Evolutionary conservation across 305 asterid species (phyloP).

Genomic region (Coffea humblotiana): DNA sequence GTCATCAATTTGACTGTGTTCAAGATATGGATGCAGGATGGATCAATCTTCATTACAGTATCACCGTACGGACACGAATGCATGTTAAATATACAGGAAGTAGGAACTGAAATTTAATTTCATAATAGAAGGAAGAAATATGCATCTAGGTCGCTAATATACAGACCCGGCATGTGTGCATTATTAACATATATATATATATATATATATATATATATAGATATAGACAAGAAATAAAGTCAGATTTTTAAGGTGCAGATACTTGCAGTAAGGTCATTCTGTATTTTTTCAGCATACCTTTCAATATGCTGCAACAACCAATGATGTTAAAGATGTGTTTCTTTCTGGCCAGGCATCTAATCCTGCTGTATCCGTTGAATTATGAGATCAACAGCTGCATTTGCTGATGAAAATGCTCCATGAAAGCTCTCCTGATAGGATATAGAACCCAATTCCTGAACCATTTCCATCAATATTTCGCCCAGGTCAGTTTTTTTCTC

Average conservation of each 20-base stretch:
- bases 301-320: neutral
- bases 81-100: too few species aligned
- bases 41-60: too few species aligned
- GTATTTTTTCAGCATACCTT: neutral
- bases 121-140: too few species aligned
- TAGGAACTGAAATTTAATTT: too few species aligned
- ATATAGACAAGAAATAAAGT: neutral
- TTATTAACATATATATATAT: too few species aligned
- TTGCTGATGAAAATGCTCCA: constrained; percentile 93
- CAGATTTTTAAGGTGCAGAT: neutral
- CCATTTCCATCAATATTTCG: constrained; percentile 82
- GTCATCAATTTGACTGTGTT: too few species aligned
- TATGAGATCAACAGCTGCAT: constrained; percentile 83
- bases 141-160: too few species aligned
- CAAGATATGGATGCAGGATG: too few species aligned
- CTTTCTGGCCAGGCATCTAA: constrained; percentile 13
- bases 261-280: neutral
- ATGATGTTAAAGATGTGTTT: neutral
- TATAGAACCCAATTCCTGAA: constrained; percentile 65
- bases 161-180: too few species aligned
- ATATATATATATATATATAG: too few species aligned
- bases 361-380: constrained; percentile 55
- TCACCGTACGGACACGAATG: too few species aligned
- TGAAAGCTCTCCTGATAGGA: constrained; percentile 96
- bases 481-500: constrained; percentile 67